These are phyloP conservation scores for Phialocephala sp. DNA, from an alignment of 2,329 filamentous ascomycete species.

Conservation along the genomic window DNA sequence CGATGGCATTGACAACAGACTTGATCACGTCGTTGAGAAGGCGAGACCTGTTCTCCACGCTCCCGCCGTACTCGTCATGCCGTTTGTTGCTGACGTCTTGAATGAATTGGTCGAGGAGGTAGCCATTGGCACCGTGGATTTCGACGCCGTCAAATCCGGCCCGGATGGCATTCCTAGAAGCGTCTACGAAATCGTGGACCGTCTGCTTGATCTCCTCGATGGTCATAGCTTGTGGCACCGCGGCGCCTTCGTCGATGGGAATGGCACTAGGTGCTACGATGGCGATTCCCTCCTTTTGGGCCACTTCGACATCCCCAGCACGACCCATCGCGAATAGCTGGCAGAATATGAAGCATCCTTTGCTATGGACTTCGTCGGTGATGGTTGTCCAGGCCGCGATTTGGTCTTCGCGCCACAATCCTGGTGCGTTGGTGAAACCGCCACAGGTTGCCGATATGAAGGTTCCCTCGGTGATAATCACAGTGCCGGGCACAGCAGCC, in stretches of 20 bases:
- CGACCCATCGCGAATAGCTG: constrained; percentile 69
- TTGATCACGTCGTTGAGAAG: constrained; percentile 56
- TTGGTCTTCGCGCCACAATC: constrained; percentile 61
- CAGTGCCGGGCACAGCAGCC: constrained; percentile 54
- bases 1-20: constrained; percentile 55
- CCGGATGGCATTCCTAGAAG: constrained; percentile 34
- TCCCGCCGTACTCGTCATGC: constrained; percentile 37
- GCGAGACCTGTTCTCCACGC: constrained; percentile 43
- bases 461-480: constrained; percentile 58
- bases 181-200: constrained; percentile 25
- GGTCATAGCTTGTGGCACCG: constrained; percentile 28
- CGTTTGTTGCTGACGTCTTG: constrained; percentile 35
- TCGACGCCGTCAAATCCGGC: constrained; percentile 41
- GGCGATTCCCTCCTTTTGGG: constrained; percentile 28
- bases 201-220: constrained; percentile 32
- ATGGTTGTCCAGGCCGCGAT: constrained; percentile 64
- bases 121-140: constrained; percentile 38
- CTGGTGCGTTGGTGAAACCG: constrained; percentile 58
- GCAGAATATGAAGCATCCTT: constrained; percentile 62
- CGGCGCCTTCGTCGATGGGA: constrained; percentile 23
- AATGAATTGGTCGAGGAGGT: constrained; percentile 38
- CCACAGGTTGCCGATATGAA: constrained; percentile 56
- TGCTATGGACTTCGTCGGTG: constrained; percentile 65
- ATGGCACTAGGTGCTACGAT: constrained; percentile 27
- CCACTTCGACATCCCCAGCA: constrained; percentile 46